Conservation (phyloP, 2,329 filamentous ascomycete genomes). For the Verticillium albo-atrum region DNA sequence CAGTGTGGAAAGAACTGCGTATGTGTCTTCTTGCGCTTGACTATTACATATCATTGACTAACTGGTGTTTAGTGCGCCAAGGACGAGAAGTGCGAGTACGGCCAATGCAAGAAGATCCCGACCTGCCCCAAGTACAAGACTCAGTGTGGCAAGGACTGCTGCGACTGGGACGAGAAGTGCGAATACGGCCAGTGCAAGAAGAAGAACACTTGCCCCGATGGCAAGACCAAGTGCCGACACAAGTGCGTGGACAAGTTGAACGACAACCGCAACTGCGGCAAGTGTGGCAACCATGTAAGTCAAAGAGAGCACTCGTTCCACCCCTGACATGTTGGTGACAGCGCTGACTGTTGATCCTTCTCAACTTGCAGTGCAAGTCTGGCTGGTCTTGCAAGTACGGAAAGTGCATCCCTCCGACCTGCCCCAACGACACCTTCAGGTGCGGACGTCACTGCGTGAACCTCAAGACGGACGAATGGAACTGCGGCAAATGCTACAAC, state of each 20-base stretch:
- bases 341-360: background rate
- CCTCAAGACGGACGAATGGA: background rate
- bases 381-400: background rate
- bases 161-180: background rate
- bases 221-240: background rate
- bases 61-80: too few species aligned
- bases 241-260: background rate
- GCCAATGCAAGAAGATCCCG: background rate
- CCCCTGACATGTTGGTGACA: too few species aligned
- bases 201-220: background rate
- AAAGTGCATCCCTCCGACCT: background rate
- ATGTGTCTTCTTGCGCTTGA: too few species aligned
- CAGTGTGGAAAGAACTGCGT: background rate
- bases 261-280: background rate
- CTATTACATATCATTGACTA: too few species aligned
- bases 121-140: background rate
- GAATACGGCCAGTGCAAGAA: background rate
- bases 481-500: background rate
- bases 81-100: background rate
- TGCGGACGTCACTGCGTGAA: background rate
- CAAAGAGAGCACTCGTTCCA: too few species aligned
- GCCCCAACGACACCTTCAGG: background rate
- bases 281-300: background rate
- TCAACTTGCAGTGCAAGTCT: background rate
- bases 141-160: conserved; percentile 1